A percentile compares a stretch with the other conserved stretches of the same genome.
These are phyloP conservation scores for Epithele typhae DNA, from an alignment of 768 basidiomycete genomes.

Conservation along the genomic window DNA sequence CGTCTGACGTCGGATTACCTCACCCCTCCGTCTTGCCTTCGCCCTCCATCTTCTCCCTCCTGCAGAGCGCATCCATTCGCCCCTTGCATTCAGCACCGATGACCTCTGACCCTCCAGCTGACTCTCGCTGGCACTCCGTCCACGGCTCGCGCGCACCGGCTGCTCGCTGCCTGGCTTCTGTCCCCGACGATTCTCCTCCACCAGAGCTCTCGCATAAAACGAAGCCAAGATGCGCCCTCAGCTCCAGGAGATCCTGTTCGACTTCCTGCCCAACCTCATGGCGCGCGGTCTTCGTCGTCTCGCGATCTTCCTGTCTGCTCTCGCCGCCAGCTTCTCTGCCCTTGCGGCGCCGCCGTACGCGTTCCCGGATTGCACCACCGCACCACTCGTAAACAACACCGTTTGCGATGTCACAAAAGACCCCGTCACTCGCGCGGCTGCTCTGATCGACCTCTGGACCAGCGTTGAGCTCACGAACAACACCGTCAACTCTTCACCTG, in stretches of 20 bases:
- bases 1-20: too few relatives aligned
- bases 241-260: neutral
- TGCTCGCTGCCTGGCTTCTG: too few relatives aligned
- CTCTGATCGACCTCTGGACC: conserved; percentile 46
- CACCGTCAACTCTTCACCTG: conserved; percentile 45
- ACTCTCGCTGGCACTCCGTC: too few relatives aligned
- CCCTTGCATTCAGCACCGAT: neutral
- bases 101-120: too few relatives aligned
- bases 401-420: conserved; percentile 46
- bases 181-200: conserved; percentile 5
- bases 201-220: conserved; percentile 1
- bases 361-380: conserved; percentile 47
- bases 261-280: conserved; percentile 5
- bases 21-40: too few relatives aligned
- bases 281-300: conserved; percentile 12
- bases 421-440: conserved; percentile 43
- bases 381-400: conserved; percentile 39
- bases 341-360: conserved; percentile 1
- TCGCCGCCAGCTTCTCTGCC: neutral
- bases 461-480: conserved; percentile 48
- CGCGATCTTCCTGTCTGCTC: conserved; percentile 1
- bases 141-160: too few relatives aligned
- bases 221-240: neutral
- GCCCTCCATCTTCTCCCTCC: too few relatives aligned
- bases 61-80: too few relatives aligned